Base-by-base conservation (phyloP, 1,139 yeast genomes). In the Tardiomyces digboiensis region DNA sequence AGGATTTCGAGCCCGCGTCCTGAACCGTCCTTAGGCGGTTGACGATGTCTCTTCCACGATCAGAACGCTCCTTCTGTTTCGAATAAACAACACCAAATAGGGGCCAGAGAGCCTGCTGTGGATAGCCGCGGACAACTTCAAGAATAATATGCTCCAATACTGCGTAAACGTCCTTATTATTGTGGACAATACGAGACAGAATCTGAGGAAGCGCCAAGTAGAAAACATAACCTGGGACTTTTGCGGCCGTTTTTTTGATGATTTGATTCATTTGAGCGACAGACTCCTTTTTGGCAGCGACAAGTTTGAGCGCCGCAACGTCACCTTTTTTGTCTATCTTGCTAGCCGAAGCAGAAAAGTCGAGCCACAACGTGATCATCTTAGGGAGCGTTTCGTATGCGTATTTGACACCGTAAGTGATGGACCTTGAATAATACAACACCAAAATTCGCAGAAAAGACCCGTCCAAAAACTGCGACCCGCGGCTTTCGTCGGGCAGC, bases 321-420 rank as follows among this genome's bases (percentile, higher is more conserved):
- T 56, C 54, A 55, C 14, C 49, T 26, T 23, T 53, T 44, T 43
- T 52, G 54, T 47, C 41, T 22, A 29, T 41, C 29, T 33, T 37
- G 37, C 21, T 19, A 8, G 16, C 36, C 19, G 13, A 33, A 36
- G 42, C 33, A 48, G 89, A 84, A 60, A 82, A 85, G 56, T 91
- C 97, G 18, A 93, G 68, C 98, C 98, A 93, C 18, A 88, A 74
- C 0, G 97, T 89, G 6, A 91, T 74, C 21, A 88, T 75, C 58
- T 88, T 88, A 0, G 98, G 98, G 19, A 93, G 66, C 0, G 94
- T 85, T 62, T 93, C 97, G 56, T 81, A 81, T 3, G 86, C 74
- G 57, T 78, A 83, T 40, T 76, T 74, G 7, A 80, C 72, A 0
- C 95, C 93, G 45, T 74, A 73, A 14, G 77, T 76, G 42, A 89